phyloP scores from a whole-genome alignment of 768 basidiomycete genomes.

The Botryobasidium botryosum region DNA sequence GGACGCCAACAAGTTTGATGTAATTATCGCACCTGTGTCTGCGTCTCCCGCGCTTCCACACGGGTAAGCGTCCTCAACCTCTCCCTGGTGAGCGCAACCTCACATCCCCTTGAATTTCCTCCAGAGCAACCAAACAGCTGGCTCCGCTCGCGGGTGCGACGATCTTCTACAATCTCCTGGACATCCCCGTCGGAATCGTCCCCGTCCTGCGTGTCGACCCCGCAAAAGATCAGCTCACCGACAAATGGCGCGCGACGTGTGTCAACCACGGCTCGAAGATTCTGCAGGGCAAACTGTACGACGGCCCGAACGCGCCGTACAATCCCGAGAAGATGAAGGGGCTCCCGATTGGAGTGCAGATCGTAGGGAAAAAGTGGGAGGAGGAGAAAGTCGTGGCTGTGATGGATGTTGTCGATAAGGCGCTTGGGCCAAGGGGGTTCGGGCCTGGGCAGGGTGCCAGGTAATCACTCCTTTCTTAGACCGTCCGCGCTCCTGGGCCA shows the following conservation, averaged over 20 bases:
- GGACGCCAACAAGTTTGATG: constrained; percentile 51
- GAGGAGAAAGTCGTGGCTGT: constrained; percentile 70
- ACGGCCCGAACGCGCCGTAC: constrained; percentile 37
- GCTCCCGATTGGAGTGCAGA: constrained; percentile 67
- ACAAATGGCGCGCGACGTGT: too few species aligned
- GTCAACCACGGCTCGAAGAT: constrained; percentile 42
- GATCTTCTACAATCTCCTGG: constrained; percentile 57
- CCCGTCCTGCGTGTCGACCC: constrained; percentile 76
- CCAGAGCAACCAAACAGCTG: constrained; percentile 24
- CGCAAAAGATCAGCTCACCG: constrained; percentile 37
- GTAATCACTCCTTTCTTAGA: too few species aligned
- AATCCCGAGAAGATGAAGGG: constrained; percentile 52
- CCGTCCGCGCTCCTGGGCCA: too few species aligned
- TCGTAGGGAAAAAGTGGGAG: constrained; percentile 64
- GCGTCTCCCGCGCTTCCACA: constrained; percentile 58
- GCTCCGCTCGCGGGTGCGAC: constrained; percentile 39
- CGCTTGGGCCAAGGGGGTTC: too few species aligned
- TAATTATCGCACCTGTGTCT: constrained; percentile 58
- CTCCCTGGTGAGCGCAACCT: too few species aligned
- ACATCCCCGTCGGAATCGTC: constrained; percentile 51
- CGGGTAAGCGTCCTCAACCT: constrained; percentile 32
- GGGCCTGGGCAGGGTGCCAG: too few species aligned
- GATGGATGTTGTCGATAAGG: constrained; percentile 61
- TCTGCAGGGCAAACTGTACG: constrained; percentile 44
- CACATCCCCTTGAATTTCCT: too few species aligned